Base-by-base conservation (phyloP, 2,329 filamentous ascomycete species). In the Colletotrichum gloeosporioides region DNA sequence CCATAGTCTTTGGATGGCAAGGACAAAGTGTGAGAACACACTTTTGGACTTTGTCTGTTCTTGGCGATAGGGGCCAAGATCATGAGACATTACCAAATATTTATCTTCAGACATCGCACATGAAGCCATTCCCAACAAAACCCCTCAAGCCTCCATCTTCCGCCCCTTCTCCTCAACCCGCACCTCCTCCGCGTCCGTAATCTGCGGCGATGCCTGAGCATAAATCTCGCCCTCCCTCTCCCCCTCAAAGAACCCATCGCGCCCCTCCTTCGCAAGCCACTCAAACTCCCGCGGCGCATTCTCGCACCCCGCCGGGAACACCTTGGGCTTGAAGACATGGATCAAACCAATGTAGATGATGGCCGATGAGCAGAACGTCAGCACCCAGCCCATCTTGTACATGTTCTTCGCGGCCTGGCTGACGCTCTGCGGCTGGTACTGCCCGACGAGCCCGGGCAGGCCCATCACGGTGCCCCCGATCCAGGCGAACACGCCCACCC, bases 371-470 rank as follows among this genome's bases (percentile, higher is more conserved):
- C 78, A 69, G 62, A 83, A 81, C 0, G 81, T 83, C 65, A 83
- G 69, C 8, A 83, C 32, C 81, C 80, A 82, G 18, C 81, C 81
- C 78, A 82, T 80, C 78, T 77, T 82, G 77, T 82, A 82, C 81
- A 82, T 82, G 71, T 82, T 71, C 27, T 77, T 74, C 9, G 80
- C 80, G 4, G 80, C 78, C 27, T 79, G 66, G 61, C 77, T 79
- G 16, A 82, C 71, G 22, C 75, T 72, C n/a, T 78, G 66, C 6
- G 81, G 80, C 63, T 81, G 77, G 65, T 80, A 82, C 59, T 80
- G 73, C 3, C 79, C 81, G n/a, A 82, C 78, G 5, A 82, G 78
- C 15, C 81, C 81, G 1, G 81, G 81, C 10, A 82, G 69, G 4
- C 80, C 80, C 78, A 82, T 79, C 0, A 73, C 77, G 3, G 77